Conservation (phyloP, 179 eudicot genomes). For the Nepenthes alata region DNA sequence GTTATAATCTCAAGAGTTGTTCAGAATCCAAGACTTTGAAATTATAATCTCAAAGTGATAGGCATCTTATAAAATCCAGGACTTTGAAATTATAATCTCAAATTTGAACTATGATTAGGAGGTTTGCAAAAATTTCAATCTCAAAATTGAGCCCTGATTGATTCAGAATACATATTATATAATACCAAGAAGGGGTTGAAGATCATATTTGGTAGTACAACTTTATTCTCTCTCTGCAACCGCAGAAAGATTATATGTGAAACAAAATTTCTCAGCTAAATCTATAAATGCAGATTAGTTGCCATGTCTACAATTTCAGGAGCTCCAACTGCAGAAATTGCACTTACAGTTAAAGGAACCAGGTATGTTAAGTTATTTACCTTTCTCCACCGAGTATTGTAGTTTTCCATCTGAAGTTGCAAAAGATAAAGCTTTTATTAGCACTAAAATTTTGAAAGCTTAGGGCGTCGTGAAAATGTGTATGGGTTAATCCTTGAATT, state of each 20-base stretch:
- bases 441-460: too few species aligned
- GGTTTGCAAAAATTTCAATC: too few species aligned
- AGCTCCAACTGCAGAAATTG: slow-evolving; percentile 19
- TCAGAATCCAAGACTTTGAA: not conserved
- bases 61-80: not conserved
- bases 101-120: too few species aligned
- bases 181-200: too few species aligned
- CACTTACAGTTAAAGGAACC: slow-evolving; percentile 17
- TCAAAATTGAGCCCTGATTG: too few species aligned
- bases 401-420: not conserved
- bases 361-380: slow-evolving; percentile 11
- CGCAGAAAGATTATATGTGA: too few species aligned
- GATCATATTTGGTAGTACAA: too few species aligned
- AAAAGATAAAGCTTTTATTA: not conserved
- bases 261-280: not conserved
- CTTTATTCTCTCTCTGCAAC: too few species aligned
- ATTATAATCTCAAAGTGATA: slow-evolving; percentile 2
- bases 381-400: not conserved
- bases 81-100: too few species aligned
- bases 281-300: slow-evolving; percentile 18
- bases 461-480: not conserved
- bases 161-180: too few species aligned
- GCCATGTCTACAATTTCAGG: slow-evolving; percentile 26
- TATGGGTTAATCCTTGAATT: not conserved
- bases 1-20: too few species aligned